A percentile compares a stretch with the other conserved stretches of the same genome.
Conservation (phyloP, 23 red algal species). For the Pyropia yezoensis region DNA sequence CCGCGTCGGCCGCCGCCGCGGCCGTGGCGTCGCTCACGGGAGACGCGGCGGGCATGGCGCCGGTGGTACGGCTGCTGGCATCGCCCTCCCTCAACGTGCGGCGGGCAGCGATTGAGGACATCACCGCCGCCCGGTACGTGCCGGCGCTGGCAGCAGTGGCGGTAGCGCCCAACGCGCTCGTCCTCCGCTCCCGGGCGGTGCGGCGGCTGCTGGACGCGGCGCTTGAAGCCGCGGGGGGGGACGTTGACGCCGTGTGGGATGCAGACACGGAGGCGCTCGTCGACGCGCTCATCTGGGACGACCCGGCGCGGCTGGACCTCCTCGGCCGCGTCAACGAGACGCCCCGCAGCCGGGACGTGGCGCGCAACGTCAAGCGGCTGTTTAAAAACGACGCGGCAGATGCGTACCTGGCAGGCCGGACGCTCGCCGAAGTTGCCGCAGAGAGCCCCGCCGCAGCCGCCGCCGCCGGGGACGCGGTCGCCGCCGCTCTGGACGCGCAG, state of each 20-base stretch:
- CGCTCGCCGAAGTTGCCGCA: conserved; percentile 27
- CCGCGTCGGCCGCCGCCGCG: conserved; percentile 25
- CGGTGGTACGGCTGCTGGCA: conserved; percentile 27
- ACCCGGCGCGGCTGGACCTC: conserved; percentile 44
- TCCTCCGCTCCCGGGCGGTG: conserved; percentile 42
- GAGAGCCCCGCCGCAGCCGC: not conserved
- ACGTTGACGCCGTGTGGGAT: conserved; percentile 9
- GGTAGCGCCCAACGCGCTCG: conserved; percentile 45
- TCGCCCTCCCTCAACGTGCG: conserved; percentile 32
- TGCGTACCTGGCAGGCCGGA: conserved; percentile 35
- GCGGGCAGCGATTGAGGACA: conserved; percentile 64
- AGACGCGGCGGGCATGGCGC: conserved; percentile 22
- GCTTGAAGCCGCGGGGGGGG: not conserved
- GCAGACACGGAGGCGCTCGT: conserved; percentile 13
- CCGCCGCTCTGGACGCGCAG: conserved; percentile 36
- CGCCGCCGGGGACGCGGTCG: conserved; percentile 14
- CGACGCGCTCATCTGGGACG: conserved; percentile 65
- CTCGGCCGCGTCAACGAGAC: conserved; percentile 56
- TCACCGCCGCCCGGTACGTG: conserved; percentile 30
- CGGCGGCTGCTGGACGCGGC: conserved; percentile 26
- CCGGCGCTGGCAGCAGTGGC: conserved; percentile 29
- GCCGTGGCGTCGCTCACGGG: conserved; percentile 22
- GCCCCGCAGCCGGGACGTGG: conserved; percentile 20
- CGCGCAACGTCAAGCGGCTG: conserved; percentile 42
- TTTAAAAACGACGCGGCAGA: conserved; percentile 67